Conservation (phyloP, 2,329 filamentous ascomycete genomes). For the Rutstroemia sp. region DNA sequence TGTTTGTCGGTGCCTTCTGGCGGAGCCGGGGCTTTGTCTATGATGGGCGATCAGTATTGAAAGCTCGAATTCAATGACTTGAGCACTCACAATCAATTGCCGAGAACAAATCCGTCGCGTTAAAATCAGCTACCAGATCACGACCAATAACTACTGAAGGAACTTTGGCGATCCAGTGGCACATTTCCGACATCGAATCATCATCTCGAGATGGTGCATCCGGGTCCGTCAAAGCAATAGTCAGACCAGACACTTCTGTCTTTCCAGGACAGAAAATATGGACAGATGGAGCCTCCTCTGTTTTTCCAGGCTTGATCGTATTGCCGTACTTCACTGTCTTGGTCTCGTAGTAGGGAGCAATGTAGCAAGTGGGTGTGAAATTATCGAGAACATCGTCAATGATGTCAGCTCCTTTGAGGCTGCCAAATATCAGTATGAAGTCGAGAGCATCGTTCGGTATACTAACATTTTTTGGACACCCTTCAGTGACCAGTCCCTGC, state of each 20-base stretch:
- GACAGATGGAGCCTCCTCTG: slow-evolving; percentile 25
- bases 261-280: slow-evolving; percentile 25
- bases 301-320: slow-evolving; percentile 22
- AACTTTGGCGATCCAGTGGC: slow-evolving; percentile 40
- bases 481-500: too few species aligned
- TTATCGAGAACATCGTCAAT: neutral
- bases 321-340: slow-evolving; percentile 22
- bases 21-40: slow-evolving; percentile 46
- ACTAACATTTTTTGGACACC: too few species aligned
- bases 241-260: slow-evolving; percentile 29
- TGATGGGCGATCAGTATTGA: neutral
- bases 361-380: neutral
- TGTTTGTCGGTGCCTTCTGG: slow-evolving; percentile 49
- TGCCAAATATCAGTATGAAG: neutral
- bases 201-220: slow-evolving; percentile 47
- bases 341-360: neutral
- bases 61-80: neutral
- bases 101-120: neutral
- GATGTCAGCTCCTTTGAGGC: neutral
- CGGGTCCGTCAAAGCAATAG: slow-evolving; percentile 47
- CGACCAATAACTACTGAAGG: neutral
- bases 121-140: neutral
- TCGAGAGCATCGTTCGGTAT: too few species aligned
- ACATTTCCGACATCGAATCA: slow-evolving; percentile 49
- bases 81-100: slow-evolving; percentile 18